These are phyloP conservation scores for Boletus huronensis DNA, from an alignment of 768 basidiomycete species.

Conservation along the genomic window DNA sequence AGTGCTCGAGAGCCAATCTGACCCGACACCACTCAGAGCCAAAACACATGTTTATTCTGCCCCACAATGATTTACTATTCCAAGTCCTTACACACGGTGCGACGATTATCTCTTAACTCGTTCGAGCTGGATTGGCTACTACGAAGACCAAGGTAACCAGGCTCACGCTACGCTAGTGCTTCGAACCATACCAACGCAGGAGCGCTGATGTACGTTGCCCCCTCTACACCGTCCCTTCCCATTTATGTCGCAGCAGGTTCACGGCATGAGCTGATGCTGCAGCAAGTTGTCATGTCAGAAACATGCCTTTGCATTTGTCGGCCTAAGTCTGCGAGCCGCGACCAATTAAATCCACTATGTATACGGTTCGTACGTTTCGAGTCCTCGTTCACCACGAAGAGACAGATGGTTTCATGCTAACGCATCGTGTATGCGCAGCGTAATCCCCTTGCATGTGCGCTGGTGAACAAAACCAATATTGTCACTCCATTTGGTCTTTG, in stretches of 20 bases:
- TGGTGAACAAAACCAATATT: background rate
- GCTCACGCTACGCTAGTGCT: background rate
- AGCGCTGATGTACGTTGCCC: background rate
- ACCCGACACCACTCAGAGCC: background rate
- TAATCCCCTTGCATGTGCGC: background rate
- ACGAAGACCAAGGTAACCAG: background rate
- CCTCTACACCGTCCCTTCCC: background rate
- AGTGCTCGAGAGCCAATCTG: too few species aligned
- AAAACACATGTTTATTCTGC: background rate
- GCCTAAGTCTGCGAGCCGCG: background rate
- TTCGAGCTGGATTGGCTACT: background rate
- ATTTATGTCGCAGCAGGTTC: background rate
- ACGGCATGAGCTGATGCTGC: background rate
- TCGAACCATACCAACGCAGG: too few species aligned
- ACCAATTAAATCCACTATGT: background rate
- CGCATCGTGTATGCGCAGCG: background rate
- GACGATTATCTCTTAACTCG: background rate
- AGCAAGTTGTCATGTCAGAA: background rate
- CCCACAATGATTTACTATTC: background rate
- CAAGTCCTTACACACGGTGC: too few species aligned
- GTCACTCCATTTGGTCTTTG: background rate
- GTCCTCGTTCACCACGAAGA: background rate
- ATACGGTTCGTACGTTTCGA: background rate
- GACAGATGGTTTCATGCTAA: background rate
- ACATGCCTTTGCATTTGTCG: too few species aligned